Conservation (phyloP, 805 yeast species). For the Zygoascus ofunaensis region DNA sequence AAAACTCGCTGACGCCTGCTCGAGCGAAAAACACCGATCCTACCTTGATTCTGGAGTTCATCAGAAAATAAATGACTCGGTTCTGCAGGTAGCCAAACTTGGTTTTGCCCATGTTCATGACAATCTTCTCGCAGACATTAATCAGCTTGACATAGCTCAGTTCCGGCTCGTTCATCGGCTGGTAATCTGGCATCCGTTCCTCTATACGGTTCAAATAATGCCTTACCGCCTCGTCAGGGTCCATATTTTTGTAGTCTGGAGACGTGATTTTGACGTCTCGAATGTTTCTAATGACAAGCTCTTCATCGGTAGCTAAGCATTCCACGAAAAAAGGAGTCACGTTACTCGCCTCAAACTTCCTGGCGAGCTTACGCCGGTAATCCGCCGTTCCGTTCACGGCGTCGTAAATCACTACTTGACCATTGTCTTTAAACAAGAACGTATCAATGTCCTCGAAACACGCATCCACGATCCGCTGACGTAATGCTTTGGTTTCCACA, state of each 20-base stretch:
- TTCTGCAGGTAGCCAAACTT: constrained; percentile 83
- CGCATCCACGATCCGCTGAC: constrained; percentile 49
- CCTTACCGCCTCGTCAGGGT: constrained; percentile 58
- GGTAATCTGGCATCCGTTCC: constrained; percentile 58
- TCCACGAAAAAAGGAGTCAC: constrained; percentile 84
- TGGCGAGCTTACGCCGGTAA: constrained; percentile 52
- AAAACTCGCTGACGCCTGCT: constrained; percentile 36
- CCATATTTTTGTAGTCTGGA: constrained; percentile 79
- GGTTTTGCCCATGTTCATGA: constrained; percentile 53
- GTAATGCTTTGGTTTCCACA: constrained; percentile 40
- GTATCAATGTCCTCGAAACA: constrained; percentile 61
- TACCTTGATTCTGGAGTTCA: constrained; percentile 78
- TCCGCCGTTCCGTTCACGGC: constrained; percentile 79
- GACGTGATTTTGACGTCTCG: constrained; percentile 70
- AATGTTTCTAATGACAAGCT: constrained; percentile 63
- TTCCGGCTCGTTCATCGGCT: constrained; percentile 51
- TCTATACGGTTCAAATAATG: constrained; percentile 71
- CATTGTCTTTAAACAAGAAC: constrained; percentile 67
- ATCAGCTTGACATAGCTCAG: constrained; percentile 75
- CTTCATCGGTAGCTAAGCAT: constrained; percentile 66
- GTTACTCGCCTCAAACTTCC: constrained; percentile 44
- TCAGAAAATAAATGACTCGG: constrained; percentile 82
- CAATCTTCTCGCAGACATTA: constrained; percentile 80
- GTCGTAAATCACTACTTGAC: constrained; percentile 94
- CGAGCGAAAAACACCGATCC: constrained; percentile 88